Conservation (phyloP, 2,329 filamentous ascomycete genomes). For the Chaetomiaceae sp. region DNA sequence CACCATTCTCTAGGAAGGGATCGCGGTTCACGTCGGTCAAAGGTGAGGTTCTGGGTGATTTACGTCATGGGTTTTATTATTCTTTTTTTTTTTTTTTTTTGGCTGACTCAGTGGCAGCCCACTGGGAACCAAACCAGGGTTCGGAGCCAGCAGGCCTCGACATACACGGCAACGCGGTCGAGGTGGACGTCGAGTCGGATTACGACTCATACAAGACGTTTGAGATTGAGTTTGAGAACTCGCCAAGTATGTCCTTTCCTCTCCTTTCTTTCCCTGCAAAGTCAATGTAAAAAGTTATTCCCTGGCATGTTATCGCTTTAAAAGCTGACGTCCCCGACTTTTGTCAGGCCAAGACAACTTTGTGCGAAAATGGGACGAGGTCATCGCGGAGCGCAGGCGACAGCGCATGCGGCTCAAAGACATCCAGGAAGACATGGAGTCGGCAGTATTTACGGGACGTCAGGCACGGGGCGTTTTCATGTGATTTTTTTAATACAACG, state of each 20-base stretch:
- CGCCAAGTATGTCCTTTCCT: conserved; percentile 24
- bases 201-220: conserved; percentile 31
- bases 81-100: not conserved
- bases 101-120: conserved; percentile 20
- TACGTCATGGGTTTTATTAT: conserved; percentile 1
- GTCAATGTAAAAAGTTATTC: too few relatives aligned
- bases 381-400: conserved; percentile 27
- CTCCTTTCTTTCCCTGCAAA: not conserved
- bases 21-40: conserved; percentile 28
- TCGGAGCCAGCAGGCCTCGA: conserved; percentile 27
- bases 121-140: conserved; percentile 20
- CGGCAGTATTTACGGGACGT: conserved; percentile 25
- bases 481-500: not conserved
- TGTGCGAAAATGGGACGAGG: conserved; percentile 30
- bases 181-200: conserved; percentile 25
- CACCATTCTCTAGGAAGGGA: conserved; percentile 23
- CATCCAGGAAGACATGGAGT: conserved; percentile 30
- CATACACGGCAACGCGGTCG: conserved; percentile 26
- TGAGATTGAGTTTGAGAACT: conserved; percentile 32
- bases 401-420: conserved; percentile 24
- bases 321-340: too few relatives aligned
- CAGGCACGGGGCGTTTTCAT: conserved; percentile 24
- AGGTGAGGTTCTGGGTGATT: too few relatives aligned
- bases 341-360: conserved; percentile 31
- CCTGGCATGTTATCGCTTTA: too few relatives aligned